A percentile compares a stretch with the other conserved stretches of the same genome.
Conservation (phyloP, 2,329 filamentous ascomycete genomes). For the Mycogone perniciosa region DNA sequence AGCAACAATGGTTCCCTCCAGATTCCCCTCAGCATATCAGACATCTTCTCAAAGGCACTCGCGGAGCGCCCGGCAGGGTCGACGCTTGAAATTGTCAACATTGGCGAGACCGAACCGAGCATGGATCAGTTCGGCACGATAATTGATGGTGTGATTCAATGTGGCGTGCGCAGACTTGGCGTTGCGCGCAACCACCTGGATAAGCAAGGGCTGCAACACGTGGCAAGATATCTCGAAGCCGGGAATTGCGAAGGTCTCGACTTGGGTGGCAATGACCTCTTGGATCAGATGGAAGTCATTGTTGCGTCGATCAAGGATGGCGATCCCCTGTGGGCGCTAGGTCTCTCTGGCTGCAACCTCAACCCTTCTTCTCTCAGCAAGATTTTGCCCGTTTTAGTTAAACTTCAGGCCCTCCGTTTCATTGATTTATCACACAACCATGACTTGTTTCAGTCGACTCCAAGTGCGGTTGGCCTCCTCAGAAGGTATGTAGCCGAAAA, state of each 20-base stretch:
- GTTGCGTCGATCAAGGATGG: constrained; percentile 46
- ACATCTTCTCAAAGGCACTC: constrained; percentile 70
- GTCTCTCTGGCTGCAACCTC: constrained; percentile 79
- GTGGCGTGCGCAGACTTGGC: constrained; percentile 71
- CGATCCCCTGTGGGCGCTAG: constrained; percentile 69
- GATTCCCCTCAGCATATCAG: constrained; percentile 34
- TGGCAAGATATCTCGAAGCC: constrained; percentile 68
- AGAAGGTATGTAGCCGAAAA: constrained; percentile 51
- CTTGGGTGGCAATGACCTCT: constrained; percentile 73
- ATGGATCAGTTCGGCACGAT: constrained; percentile 66
- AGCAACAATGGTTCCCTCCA: constrained; percentile 25
- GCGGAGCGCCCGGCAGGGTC: constrained; percentile 69
- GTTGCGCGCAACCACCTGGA: constrained; percentile 78
- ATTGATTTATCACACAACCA: constrained; percentile 89
- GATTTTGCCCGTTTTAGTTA: constrained; percentile 66
- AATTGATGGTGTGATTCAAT: constrained; percentile 74
- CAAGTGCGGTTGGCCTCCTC: constrained; percentile 68
- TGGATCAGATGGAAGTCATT: constrained; percentile 48
- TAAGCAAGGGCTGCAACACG: constrained; percentile 64
- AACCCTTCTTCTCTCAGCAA: constrained; percentile 64
- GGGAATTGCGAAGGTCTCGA: constrained; percentile 83
- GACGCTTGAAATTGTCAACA: constrained; percentile 72
- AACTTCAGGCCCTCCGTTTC: constrained; percentile 70
- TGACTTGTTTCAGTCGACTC: constrained; percentile 65
- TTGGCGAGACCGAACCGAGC: constrained; percentile 71